Evolutionary conservation across 768 basidiomycete species (phyloP).

Genomic region (Dacryopinax spathularia): DNA sequence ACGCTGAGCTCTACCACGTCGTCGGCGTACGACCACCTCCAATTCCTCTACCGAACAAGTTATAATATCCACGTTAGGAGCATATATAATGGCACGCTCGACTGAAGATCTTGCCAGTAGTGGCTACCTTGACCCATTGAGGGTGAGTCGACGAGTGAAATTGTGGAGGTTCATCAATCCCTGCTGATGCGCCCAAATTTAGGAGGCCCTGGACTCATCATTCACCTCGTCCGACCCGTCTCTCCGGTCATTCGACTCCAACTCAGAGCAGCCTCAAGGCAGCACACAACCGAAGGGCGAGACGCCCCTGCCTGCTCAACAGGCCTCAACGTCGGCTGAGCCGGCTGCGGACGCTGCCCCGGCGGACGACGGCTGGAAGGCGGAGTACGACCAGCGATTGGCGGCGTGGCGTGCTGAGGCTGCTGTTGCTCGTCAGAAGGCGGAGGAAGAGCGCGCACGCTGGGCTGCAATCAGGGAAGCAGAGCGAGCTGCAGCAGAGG

Average conservation of each 20-base stretch:
- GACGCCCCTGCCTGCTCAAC: not conserved
- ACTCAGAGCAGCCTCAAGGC: not conserved
- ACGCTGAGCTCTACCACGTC: too few relatives aligned
- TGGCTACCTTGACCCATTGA: not conserved
- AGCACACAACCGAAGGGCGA: not conserved
- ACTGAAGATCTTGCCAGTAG: not conserved
- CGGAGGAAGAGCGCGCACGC: constrained; percentile 46
- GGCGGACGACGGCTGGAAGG: constrained; percentile 42
- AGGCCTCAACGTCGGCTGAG: too few relatives aligned
- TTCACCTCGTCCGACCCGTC: constrained; percentile 1
- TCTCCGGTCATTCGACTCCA: not conserved
- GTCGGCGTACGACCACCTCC: too few relatives aligned
- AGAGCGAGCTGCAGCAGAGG: not conserved
- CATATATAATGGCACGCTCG: not conserved
- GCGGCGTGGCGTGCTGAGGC: constrained; percentile 58
- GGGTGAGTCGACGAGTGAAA: not conserved
- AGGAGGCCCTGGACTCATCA: constrained; percentile 1
- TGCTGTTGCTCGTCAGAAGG: constrained; percentile 56
- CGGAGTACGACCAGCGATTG: constrained; percentile 53
- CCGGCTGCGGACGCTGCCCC: not conserved
- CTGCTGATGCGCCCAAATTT: not conserved
- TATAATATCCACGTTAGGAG: too few relatives aligned
- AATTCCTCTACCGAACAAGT: too few relatives aligned
- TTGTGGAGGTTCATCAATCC: not conserved
- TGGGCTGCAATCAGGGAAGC: not conserved